These are phyloP conservation scores for Penicillium antarcticum DNA, from an alignment of 495 filamentous ascomycete species.

Conservation along the genomic window DNA sequence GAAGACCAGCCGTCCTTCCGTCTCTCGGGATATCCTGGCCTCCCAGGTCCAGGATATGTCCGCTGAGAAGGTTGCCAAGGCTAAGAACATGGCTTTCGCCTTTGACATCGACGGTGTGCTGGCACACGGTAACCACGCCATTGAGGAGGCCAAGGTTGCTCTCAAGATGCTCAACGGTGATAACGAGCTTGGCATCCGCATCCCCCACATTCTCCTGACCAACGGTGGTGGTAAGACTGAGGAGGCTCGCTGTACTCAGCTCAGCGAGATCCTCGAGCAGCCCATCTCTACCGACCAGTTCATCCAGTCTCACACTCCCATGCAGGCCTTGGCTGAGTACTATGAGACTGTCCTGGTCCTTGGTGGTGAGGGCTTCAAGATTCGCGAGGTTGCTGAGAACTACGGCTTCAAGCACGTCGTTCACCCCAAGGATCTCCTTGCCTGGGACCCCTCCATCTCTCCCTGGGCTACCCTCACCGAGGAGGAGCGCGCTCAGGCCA, in stretches of 20 bases:
- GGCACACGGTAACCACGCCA: constrained; percentile 73
- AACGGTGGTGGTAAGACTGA: constrained; percentile 94
- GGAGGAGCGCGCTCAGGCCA: constrained; percentile 63
- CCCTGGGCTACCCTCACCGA: constrained; percentile 75
- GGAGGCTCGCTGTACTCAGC: constrained; percentile 74
- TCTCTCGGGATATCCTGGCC: constrained; percentile 66
- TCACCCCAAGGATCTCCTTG: constrained; percentile 87
- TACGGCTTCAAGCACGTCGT: constrained; percentile 89
- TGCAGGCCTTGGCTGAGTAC: constrained; percentile 80
- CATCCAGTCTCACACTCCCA: constrained; percentile 92
- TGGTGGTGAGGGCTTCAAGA: constrained; percentile 86
- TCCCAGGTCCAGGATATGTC: constrained; percentile 71
- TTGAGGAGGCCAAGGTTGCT: constrained; percentile 79
- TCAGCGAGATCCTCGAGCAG: constrained; percentile 69
- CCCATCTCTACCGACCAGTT: constrained; percentile 81
- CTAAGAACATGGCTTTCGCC: constrained; percentile 77
- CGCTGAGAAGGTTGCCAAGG: constrained; percentile 60
- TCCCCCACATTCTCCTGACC: constrained; percentile 90
- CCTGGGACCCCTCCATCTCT: constrained; percentile 75
- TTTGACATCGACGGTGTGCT: constrained; percentile 93
- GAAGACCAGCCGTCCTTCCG: constrained; percentile 39
- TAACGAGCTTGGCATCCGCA: constrained; percentile 79
- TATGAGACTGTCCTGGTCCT: constrained; percentile 83
- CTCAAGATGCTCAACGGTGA: constrained; percentile 83
- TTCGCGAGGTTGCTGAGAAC: constrained; percentile 76